Percentiles rank a stretch among this genome's conserved stretches.
phyloP scores from a whole-genome alignment of 805 yeast species.

The Cyberlindnera veronae region DNA sequence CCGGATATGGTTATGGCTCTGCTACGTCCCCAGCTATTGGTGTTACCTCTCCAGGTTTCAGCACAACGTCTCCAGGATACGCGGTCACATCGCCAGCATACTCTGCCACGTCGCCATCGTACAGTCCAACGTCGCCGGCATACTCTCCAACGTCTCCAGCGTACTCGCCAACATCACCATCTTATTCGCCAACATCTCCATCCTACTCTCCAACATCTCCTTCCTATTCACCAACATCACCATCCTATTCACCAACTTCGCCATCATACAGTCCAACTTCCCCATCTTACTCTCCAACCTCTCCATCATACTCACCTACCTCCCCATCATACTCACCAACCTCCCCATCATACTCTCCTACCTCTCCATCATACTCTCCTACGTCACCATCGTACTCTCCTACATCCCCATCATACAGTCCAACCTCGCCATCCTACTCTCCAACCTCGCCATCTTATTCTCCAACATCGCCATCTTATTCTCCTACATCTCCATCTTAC shows the following conservation, averaged over 20 bases:
- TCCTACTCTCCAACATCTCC: constrained; percentile 75
- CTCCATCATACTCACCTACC: constrained; percentile 74
- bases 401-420: constrained; percentile 52
- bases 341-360: constrained; percentile 62
- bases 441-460: constrained; percentile 63
- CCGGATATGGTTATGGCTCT: constrained; percentile 36
- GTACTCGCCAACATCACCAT: constrained; percentile 73
- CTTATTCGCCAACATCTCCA: constrained; percentile 78
- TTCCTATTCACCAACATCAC: constrained; percentile 69
- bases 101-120: constrained; percentile 66
- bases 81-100: constrained; percentile 74
- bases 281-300: constrained; percentile 66
- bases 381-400: constrained; percentile 67
- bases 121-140: constrained; percentile 74
- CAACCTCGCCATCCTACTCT: constrained; percentile 56
- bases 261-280: constrained; percentile 76
- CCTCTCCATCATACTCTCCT: constrained; percentile 71
- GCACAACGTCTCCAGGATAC: constrained; percentile 53
- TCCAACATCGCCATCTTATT: constrained; percentile 55
- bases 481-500: constrained; percentile 67
- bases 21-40: constrained; percentile 42
- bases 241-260: constrained; percentile 79
- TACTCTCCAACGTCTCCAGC: constrained; percentile 67
- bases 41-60: constrained; percentile 41
- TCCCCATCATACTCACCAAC: constrained; percentile 59